A percentile compares a stretch with the other conserved stretches of the same genome.
Conservation (phyloP, 2,329 filamentous ascomycete species). For the Fusarium solani-melongenae region DNA sequence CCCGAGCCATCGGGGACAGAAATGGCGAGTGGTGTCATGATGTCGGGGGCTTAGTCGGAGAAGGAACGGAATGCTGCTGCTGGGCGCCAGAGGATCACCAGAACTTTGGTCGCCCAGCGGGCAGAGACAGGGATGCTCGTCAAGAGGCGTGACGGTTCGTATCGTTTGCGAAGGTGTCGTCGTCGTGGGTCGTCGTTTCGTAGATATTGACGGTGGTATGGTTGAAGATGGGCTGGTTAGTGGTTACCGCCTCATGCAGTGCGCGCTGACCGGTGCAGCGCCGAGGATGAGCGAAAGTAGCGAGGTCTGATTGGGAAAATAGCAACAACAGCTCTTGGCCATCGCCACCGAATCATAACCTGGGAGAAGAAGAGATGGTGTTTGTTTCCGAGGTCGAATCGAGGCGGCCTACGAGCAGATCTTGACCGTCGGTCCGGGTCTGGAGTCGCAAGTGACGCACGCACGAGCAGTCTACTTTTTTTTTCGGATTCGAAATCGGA, state of each 20-base stretch:
- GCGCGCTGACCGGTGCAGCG: constrained; percentile 32
- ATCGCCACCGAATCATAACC: constrained; percentile 40
- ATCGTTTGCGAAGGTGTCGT: constrained; percentile 30
- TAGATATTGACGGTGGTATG: constrained; percentile 19
- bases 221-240: constrained; percentile 32
- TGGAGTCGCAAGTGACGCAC: constrained; percentile 14
- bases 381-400: constrained; percentile 24
- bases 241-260: constrained; percentile 31
- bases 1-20: constrained; percentile 32
- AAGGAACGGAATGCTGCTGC: constrained; percentile 31
- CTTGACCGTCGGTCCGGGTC: constrained; percentile 10
- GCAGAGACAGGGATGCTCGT: constrained; percentile 8
- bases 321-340: constrained; percentile 37
- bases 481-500: constrained; percentile 17
- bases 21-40: constrained; percentile 38
- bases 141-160: constrained; percentile 14
- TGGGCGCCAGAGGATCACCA: constrained; percentile 35
- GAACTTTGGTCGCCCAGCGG: constrained; percentile 40
- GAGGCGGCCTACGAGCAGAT: constrained; percentile 18
- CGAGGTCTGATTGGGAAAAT: constrained; percentile 20
- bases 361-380: constrained; percentile 10
- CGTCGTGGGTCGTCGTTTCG: constrained; percentile 30
- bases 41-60: constrained; percentile 14
- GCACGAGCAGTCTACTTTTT: constrained; percentile 14
- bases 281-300: constrained; percentile 16